Conservation (phyloP, 306 rosid species). For the Gastrolobium bilobum region DNA sequence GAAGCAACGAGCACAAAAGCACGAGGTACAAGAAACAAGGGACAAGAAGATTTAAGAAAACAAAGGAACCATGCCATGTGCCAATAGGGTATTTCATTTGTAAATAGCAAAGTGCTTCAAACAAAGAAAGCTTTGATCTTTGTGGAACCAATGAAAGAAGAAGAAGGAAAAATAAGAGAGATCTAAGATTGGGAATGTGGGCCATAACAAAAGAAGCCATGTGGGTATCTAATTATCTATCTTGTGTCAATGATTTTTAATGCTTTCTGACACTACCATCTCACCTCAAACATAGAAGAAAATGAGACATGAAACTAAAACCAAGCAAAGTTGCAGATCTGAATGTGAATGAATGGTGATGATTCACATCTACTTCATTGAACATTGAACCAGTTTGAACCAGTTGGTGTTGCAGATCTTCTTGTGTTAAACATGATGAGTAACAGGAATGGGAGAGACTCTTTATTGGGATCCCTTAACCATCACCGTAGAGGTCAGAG, state of each 20-base stretch:
- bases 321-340: conserved; percentile 30
- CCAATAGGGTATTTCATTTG: conserved; percentile 35
- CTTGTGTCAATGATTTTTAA: not conserved
- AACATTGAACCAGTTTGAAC: conserved; percentile 19
- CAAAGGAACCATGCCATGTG: conserved; percentile 49
- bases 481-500: conserved; percentile 70
- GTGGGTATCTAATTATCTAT: conserved; percentile 10
- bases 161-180: not conserved
- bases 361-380: too few species aligned
- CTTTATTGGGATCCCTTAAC: conserved; percentile 63
- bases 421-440: conserved; percentile 48
- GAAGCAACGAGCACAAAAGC: conserved; percentile 20
- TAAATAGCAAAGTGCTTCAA: conserved; percentile 1
- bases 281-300: conserved; percentile 5
- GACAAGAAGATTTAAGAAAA: conserved; percentile 18
- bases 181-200: not conserved
- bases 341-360: not conserved
- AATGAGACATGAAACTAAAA: conserved; percentile 2
- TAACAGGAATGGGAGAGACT: conserved; percentile 67
- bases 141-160: not conserved
- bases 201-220: conserved; percentile 31
- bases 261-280: conserved; percentile 47
- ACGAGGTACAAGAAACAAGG: conserved; percentile 36
- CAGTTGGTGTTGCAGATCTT: conserved; percentile 18
- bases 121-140: not conserved